phyloP scores from a whole-genome alignment of 129 eudicot genomes.

The Arctium lappa region DNA sequence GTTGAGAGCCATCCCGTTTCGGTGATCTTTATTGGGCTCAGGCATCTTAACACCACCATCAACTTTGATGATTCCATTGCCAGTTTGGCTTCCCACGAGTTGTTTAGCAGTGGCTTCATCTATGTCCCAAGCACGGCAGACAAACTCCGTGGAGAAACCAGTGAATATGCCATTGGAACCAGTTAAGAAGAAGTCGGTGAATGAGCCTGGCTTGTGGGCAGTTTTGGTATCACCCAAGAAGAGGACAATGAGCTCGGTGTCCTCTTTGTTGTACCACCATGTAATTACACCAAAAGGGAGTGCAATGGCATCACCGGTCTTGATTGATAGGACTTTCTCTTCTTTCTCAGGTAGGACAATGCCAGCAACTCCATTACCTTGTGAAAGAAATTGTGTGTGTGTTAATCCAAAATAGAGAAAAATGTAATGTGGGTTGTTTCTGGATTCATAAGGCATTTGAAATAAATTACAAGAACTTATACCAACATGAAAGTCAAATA shows the following conservation, averaged over 20 bases:
- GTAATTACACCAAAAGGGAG: slow-evolving; percentile 80
- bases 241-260: slow-evolving; percentile 66
- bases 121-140: too few relatives aligned
- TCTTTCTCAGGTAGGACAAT: slow-evolving; percentile 87
- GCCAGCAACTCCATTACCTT: slow-evolving; percentile 82
- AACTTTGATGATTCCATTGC: too few relatives aligned
- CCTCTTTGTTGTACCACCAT: slow-evolving; percentile 92
- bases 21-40: too few relatives aligned
- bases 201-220: slow-evolving; percentile 68
- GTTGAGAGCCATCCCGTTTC: too few relatives aligned
- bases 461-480: neutral
- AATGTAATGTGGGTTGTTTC: neutral
- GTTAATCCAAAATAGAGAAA: neutral
- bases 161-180: slow-evolving; percentile 88
- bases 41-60: too few relatives aligned
- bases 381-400: neutral
- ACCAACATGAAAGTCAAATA: neutral
- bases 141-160: slow-evolving; percentile 85
- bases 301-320: slow-evolving; percentile 79
- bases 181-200: slow-evolving; percentile 68
- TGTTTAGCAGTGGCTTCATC: too few relatives aligned
- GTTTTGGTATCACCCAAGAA: slow-evolving; percentile 78
- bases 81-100: too few relatives aligned
- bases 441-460: neutral
- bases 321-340: slow-evolving; percentile 70